Evolutionary conservation across 768 basidiomycete species (phyloP), one percentile per base, ranked within the genome.

Genomic region (Boletus bicolor): DNA sequence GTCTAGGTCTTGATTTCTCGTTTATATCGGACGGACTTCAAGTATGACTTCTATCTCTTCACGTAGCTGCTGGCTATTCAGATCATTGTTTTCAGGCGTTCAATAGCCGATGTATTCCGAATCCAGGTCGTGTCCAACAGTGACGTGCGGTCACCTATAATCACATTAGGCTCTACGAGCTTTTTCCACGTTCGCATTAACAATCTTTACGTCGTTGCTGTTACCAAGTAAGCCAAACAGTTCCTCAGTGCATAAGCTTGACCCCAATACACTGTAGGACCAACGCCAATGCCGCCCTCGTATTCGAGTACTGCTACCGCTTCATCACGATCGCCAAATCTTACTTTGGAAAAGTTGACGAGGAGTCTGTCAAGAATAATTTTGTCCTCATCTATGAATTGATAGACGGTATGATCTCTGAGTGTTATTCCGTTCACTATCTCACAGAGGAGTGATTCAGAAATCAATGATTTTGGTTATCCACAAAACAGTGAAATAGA

Each of bases 401-500:
- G 41, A 89, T 98, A 61, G 97, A 99, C 67, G 96, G 96, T 94
- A 59, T 53, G 61, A 19, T 55, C 44, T 26, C 15, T 37, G 10
- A 43, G 19, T 17, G n/a, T 49, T 26, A 15, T 45, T n/a, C 11
- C 17, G 21, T 47, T n/a, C n/a, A 1, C n/a, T 38, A 26, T 21
- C 55, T 69, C 44, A 61, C 53, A 12, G 45, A 8, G 11, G 32
- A 6, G 7, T 2, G n/a, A 15, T 68, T 19, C 56, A 89, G 97
- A 99, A 73, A 98, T 98, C 74, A 89, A 90, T 70, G 97, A 99
- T 75, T 98, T 98, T 73, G 97, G 97, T 49, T 99, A 95, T 74
- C 97, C 97, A 17, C 97, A 99, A 73, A 99, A 98, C 70, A 97
- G 96, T 59, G 97, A 99, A 72, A 93, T 91, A 45, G 97, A 99